Conservation (phyloP, 2,329 filamentous ascomycete species). For the Penicillium thymicola region DNA sequence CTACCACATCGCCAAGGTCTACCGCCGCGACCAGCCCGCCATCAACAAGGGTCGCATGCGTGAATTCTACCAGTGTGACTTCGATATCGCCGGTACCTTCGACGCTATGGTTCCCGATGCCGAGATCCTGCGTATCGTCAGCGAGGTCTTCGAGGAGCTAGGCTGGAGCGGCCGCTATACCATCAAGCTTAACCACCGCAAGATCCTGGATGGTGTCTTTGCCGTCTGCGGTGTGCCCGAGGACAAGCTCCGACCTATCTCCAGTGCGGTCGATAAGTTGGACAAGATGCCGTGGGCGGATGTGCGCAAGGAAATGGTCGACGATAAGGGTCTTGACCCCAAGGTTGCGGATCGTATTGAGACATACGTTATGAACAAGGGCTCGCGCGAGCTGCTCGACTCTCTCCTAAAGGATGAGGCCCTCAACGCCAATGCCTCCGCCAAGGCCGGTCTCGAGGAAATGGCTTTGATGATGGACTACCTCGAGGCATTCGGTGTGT, state of each 20-base stretch:
- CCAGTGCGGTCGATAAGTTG: slow-evolving; percentile 90
- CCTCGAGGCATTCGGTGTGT: slow-evolving; percentile 70
- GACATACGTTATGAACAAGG: slow-evolving; percentile 75
- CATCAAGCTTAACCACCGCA: slow-evolving; percentile 93
- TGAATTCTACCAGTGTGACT: slow-evolving; percentile 97
- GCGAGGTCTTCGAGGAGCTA: slow-evolving; percentile 79
- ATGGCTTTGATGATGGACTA: slow-evolving; percentile 79
- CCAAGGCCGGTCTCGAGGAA: slow-evolving; percentile 76
- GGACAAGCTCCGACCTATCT: slow-evolving; percentile 85
- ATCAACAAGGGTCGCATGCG: slow-evolving; percentile 91
- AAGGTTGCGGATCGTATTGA: slow-evolving; percentile 84
- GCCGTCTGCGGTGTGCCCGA: slow-evolving; percentile 82
- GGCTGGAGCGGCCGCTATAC: slow-evolving; percentile 72
- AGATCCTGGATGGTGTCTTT: slow-evolving; percentile 90
- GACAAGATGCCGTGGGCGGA: slow-evolving; percentile 91
- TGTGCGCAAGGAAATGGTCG: slow-evolving; percentile 87
- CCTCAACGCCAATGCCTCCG: slow-evolving; percentile 67
- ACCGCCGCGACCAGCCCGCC: slow-evolving; percentile 74
- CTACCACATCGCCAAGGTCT: slow-evolving; percentile 94
- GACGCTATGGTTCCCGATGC: slow-evolving; percentile 91
- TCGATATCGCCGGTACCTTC: slow-evolving; percentile 84
- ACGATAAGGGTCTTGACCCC: slow-evolving; percentile 77
- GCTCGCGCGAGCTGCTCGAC: slow-evolving; percentile 69
- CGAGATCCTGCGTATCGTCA: slow-evolving; percentile 79
- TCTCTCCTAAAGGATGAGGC: slow-evolving; percentile 65